These are phyloP conservation scores for Penicillium sp. DNA, from an alignment of 2,329 filamentous ascomycete genomes.

Conservation along the genomic window DNA sequence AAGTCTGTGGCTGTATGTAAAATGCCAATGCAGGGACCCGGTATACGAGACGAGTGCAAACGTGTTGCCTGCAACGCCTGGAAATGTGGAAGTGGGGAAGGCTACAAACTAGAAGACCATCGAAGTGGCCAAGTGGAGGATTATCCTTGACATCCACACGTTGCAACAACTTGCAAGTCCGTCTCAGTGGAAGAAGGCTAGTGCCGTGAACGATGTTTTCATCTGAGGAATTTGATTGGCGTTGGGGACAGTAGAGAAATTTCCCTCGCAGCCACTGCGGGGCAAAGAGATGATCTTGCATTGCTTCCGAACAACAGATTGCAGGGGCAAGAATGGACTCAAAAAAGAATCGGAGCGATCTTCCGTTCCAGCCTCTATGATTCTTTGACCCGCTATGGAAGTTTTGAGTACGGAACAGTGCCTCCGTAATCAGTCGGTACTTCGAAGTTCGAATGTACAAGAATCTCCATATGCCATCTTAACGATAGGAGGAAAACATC, in stretches of 20 bases:
- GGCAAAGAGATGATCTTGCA: constrained; percentile 27
- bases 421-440: background rate
- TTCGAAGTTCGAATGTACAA: background rate
- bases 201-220: constrained; percentile 6
- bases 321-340: constrained; percentile 1
- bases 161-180: background rate
- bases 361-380: background rate
- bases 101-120: background rate
- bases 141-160: background rate
- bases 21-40: background rate
- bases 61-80: background rate
- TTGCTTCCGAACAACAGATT: constrained; percentile 9
- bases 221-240: constrained; percentile 13
- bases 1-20: background rate
- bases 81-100: constrained; percentile 3
- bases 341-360: constrained; percentile 8
- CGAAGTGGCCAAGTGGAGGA: constrained; percentile 8
- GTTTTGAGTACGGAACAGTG: background rate
- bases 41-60: background rate
- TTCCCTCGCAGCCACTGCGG: constrained; percentile 19
- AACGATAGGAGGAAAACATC: background rate
- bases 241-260: constrained; percentile 13
- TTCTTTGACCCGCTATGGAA: background rate
- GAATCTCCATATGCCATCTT: background rate
- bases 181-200: constrained; percentile 14